These are phyloP conservation scores for Myriosclerotinia duriaeana DNA, from an alignment of 2,329 filamentous ascomycete species.

Conservation along the genomic window DNA sequence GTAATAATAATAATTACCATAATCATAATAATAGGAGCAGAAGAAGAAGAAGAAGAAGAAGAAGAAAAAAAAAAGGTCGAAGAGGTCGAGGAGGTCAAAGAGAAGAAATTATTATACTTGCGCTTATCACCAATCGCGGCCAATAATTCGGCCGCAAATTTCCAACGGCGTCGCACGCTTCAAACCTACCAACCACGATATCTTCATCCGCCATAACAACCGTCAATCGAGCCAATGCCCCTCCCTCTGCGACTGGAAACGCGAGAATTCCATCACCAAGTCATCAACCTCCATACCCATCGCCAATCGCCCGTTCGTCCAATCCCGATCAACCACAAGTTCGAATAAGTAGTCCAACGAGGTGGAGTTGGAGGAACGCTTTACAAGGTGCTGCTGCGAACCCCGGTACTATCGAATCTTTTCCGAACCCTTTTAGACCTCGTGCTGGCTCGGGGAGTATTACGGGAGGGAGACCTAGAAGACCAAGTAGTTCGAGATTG, in stretches of 20 bases:
- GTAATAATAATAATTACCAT: background rate
- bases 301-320: constrained; percentile 25
- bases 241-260: constrained; percentile 31
- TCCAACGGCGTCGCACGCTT: constrained; percentile 38
- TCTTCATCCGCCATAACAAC: constrained; percentile 31
- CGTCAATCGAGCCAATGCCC: constrained; percentile 22
- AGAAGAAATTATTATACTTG: background rate
- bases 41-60: background rate
- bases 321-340: constrained; percentile 33
- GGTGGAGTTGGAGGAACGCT: constrained; percentile 40
- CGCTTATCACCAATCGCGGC: constrained; percentile 20
- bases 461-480: constrained; percentile 30
- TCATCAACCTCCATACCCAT: constrained; percentile 38
- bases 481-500: constrained; percentile 45
- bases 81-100: background rate
- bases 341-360: constrained; percentile 49
- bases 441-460: constrained; percentile 34
- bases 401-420: background rate
- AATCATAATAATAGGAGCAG: background rate
- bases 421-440: constrained; percentile 35
- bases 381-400: constrained; percentile 33
- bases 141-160: constrained; percentile 28
- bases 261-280: constrained; percentile 37
- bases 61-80: background rate
- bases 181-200: constrained; percentile 28